phyloP scores from a whole-genome alignment of 371 early-diverging fungal genomes.

The Lichtheimia ornata region DNA sequence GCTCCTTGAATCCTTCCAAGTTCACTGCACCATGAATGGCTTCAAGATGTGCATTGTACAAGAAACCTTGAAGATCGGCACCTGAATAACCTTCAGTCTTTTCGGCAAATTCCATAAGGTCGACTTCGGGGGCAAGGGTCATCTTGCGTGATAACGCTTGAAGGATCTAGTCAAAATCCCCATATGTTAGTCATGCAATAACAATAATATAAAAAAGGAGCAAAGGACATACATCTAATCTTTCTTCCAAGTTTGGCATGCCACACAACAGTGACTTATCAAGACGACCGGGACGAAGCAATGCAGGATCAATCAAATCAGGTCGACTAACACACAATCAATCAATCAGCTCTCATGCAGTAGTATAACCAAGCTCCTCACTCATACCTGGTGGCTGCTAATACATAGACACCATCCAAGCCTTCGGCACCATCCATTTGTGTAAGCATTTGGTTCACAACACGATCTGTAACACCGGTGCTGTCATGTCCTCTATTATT shows the following conservation, averaged over 20 bases:
- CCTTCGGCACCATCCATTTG: conserved; percentile 97
- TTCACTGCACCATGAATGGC: conserved; percentile 79
- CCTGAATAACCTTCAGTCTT: conserved; percentile 82
- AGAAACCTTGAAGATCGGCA: conserved; percentile 92
- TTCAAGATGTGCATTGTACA: conserved; percentile 91
- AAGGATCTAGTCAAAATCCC: conserved; percentile 48
- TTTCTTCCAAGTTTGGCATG: conserved; percentile 77
- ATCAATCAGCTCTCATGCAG: conserved; percentile 1
- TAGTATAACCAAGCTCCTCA: neutral
- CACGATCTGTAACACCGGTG: conserved; percentile 91
- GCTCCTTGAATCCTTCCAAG: conserved; percentile 45
- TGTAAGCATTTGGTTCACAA: conserved; percentile 96
- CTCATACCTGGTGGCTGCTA: conserved; percentile 89
- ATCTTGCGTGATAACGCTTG: conserved; percentile 67
- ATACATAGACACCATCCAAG: conserved; percentile 85
- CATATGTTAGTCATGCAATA: neutral
- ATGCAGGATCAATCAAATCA: conserved; percentile 97
- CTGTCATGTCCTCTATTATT: conserved; percentile 83
- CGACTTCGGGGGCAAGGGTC: conserved; percentile 58
- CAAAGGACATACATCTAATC: conserved; percentile 50
- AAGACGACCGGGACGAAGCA: conserved; percentile 97
- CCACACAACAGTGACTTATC: conserved; percentile 92
- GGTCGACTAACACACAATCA: conserved; percentile 86
- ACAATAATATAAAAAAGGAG: neutral
- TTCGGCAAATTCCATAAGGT: conserved; percentile 62